Conservation (phyloP, 2,329 filamentous ascomycete genomes). For the Teratosphaeria gauchensis region DNA sequence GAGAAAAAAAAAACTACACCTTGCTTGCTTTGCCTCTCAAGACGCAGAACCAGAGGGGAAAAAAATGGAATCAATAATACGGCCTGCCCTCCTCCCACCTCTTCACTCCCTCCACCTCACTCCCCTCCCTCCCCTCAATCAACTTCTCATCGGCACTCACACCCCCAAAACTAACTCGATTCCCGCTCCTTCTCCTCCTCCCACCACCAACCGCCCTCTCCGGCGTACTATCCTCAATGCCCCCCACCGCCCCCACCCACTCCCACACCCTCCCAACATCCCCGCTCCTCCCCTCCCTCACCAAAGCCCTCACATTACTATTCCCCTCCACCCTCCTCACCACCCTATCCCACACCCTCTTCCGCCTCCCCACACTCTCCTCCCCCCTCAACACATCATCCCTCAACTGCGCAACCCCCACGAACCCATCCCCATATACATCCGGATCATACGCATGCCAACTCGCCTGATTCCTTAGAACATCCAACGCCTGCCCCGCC, state of each 20-base stretch:
- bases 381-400: slow-evolving; percentile 83
- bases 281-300: slow-evolving; percentile 47
- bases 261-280: slow-evolving; percentile 57
- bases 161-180: slow-evolving; percentile 21
- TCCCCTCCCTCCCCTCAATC: slow-evolving; percentile 7
- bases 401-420: slow-evolving; percentile 79
- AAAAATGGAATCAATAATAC: slow-evolving; percentile 30
- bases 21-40: too few species aligned
- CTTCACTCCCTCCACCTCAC: slow-evolving; percentile 14
- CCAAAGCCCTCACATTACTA: slow-evolving; percentile 77
- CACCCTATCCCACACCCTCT: slow-evolving; percentile 77
- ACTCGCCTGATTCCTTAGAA: slow-evolving; percentile 73
- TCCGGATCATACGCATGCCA: slow-evolving; percentile 57
- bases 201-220: slow-evolving; percentile 6
- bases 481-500: slow-evolving; percentile 73
- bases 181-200: slow-evolving; percentile 11
- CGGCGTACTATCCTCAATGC: slow-evolving; percentile 17
- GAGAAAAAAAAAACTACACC: too few species aligned
- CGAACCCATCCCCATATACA: slow-evolving; percentile 62
- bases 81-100: slow-evolving; percentile 40
- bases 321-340: slow-evolving; percentile 82
- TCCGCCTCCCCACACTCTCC: slow-evolving; percentile 64
- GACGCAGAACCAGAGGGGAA: background rate
- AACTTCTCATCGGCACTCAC: slow-evolving; percentile 4
- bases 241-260: slow-evolving; percentile 51